Evolutionary conservation across 768 basidiomycete genomes (phyloP).

Genomic region (Piloderma croceum): DNA sequence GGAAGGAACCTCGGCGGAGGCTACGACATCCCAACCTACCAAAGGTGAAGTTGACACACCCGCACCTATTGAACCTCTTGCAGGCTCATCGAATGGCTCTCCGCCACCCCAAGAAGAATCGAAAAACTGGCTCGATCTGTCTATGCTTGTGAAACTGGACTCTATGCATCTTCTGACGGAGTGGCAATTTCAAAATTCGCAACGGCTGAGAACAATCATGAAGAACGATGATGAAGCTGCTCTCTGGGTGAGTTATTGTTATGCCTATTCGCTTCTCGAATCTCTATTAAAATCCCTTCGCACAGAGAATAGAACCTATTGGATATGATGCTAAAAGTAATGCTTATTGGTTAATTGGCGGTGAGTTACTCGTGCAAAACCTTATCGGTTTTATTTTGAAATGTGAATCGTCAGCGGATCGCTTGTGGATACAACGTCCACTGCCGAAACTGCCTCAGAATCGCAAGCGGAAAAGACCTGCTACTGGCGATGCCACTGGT

Average conservation of each 20-base stretch:
- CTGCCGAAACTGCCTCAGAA: slow-evolving; percentile 44
- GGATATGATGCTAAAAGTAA: slow-evolving; percentile 77
- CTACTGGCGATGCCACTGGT: slow-evolving; percentile 15
- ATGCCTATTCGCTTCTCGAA: slow-evolving; percentile 2
- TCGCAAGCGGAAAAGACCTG: slow-evolving; percentile 36
- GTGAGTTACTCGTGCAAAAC: slow-evolving; percentile 32
- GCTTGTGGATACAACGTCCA: slow-evolving; percentile 82
- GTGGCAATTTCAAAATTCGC: slow-evolving; percentile 84
- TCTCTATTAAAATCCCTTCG: slow-evolving; percentile 4
- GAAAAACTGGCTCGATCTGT: slow-evolving; percentile 65
- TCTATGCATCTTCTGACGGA: slow-evolving; percentile 68
- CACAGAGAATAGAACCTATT: slow-evolving; percentile 77
- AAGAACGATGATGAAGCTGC: slow-evolving; percentile 73
- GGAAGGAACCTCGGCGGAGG: background rate
- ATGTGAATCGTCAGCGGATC: slow-evolving; percentile 64
- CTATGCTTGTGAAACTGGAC: slow-evolving; percentile 69
- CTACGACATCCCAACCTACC: too few relatives aligned
- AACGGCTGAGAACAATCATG: slow-evolving; percentile 65
- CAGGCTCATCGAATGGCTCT: too few relatives aligned
- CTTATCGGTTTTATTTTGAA: slow-evolving; percentile 1
- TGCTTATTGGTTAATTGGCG: slow-evolving; percentile 82
- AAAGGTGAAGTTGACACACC: background rate
- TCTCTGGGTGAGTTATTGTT: slow-evolving; percentile 60
- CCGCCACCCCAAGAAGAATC: slow-evolving; percentile 35
- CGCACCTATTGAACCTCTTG: background rate